Conservation (phyloP, 2,329 filamentous ascomycete species). For the Alternaria triticina region DNA sequence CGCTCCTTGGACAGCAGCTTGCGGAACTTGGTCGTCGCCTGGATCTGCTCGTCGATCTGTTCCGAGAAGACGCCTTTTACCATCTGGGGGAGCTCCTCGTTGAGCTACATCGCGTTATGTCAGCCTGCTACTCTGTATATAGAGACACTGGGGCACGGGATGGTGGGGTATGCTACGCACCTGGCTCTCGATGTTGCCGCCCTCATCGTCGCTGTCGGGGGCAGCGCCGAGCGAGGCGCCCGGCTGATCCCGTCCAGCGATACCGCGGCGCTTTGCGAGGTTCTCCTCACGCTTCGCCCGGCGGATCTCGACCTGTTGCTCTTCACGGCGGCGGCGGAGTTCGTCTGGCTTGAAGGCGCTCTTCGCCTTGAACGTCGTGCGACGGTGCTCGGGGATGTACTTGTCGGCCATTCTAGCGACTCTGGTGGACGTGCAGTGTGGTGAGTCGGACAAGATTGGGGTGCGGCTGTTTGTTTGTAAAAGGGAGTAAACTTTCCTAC, state of each 20-base stretch:
- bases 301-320: slow-evolving; percentile 98
- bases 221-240: slow-evolving; percentile 85
- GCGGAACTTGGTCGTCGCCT: slow-evolving; percentile 96
- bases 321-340: slow-evolving; percentile 95
- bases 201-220: slow-evolving; percentile 97
- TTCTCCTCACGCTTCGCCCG: slow-evolving; percentile 99
- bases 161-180: slow-evolving; percentile 63
- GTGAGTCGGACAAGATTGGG: slow-evolving; percentile 22
- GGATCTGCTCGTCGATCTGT: slow-evolving; percentile 96
- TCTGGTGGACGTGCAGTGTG: slow-evolving; percentile 22
- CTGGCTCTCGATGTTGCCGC: slow-evolving; percentile 92
- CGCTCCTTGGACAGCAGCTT: slow-evolving; percentile 98
- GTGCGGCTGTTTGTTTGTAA: slow-evolving; percentile 40
- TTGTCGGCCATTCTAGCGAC: slow-evolving; percentile 84
- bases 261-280: slow-evolving; percentile 95
- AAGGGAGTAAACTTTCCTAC: slow-evolving; percentile 39
- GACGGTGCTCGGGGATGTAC: slow-evolving; percentile 99
- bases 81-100: slow-evolving; percentile 98
- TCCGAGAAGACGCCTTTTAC: slow-evolving; percentile 98
- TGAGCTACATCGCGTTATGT: slow-evolving; percentile 67
- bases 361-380: slow-evolving; percentile 99
- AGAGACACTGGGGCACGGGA: slow-evolving; percentile 16
- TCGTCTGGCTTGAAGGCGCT: slow-evolving; percentile 99
- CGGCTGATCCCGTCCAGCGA: slow-evolving; percentile 75
- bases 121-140: too few species aligned